Evolutionary conservation across 192 early-diverging fungal genomes (phyloP), one percentile per base, ranked within the genome.

Genomic region (Polychytrium aggregatum): DNA sequence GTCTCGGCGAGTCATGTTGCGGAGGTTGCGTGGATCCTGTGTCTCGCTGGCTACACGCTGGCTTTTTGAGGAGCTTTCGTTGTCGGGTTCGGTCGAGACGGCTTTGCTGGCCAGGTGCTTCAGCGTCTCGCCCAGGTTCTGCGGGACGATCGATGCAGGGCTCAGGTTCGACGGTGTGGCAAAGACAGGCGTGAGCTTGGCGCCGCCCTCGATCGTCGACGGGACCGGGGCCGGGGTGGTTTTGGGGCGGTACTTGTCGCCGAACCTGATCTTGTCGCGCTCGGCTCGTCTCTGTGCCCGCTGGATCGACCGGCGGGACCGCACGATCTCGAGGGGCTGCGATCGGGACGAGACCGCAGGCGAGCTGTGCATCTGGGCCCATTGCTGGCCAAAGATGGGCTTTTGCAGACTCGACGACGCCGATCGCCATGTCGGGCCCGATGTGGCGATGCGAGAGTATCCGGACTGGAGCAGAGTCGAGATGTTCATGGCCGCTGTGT

Each of bases 231-330:
- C 41, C 18, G 37, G 45, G 3, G 34, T 26, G 2, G 57, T 56
- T 20, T 40, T 46, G 20, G 58, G 52, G 13, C 48, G 50, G 1
- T 43, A 43, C 22, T 22, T 52, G 6, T 59, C 55, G 10, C n/a
- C n/a, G n/a, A n/a, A n/a, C n/a, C n/a, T n/a, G n/a, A n/a, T n/a
- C n/a, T n/a, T n/a, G n/a, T n/a, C n/a, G n/a, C n/a, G n/a, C n/a
- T n/a, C n/a, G n/a, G n/a, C n/a, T n/a, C n/a, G n/a, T n/a, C n/a
- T n/a, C n/a, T n/a, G n/a, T n/a, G n/a, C n/a, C n/a, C n/a, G n/a
- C n/a, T n/a, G n/a, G n/a, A n/a, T n/a, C n/a, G n/a, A n/a, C n/a
- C n/a, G n/a, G n/a, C n/a, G n/a, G n/a, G n/a, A n/a, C n/a, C n/a
- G n/a, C n/a, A n/a, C n/a, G n/a, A n/a, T n/a, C n/a, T n/a, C n/a